Percentiles rank a stretch among this genome's conserved stretches.
Evolutionary conservation across 768 basidiomycete species (phyloP).

Genomic region (Phylloporus rhodoxanthus): DNA sequence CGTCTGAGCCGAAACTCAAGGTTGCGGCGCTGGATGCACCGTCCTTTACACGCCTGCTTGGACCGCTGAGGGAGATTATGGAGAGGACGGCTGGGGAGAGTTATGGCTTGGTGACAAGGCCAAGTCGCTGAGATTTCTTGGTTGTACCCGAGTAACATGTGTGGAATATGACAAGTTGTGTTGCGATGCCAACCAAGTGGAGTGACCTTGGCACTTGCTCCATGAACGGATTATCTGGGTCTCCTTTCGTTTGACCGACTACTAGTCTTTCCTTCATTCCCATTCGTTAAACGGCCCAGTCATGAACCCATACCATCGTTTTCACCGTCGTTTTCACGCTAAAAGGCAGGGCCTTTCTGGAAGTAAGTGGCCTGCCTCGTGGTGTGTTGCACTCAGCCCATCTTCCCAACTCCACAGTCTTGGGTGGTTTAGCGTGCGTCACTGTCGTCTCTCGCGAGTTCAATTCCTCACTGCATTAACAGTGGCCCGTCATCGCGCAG

Average conservation of each 20-base stretch:
- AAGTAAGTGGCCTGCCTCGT: conserved; percentile 18
- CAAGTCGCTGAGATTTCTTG: conserved; percentile 27
- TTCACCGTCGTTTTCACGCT: conserved; percentile 15
- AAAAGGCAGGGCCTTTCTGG: conserved; percentile 26
- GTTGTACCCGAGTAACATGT: not conserved
- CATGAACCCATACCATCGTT: conserved; percentile 18
- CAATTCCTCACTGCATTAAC: not conserved
- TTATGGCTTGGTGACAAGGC: conserved; percentile 41
- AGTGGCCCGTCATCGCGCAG: conserved; percentile 8
- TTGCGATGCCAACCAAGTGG: conserved; percentile 31
- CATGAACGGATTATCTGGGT: conserved; percentile 1
- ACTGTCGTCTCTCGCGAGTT: not conserved
- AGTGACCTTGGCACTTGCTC: conserved; percentile 6
- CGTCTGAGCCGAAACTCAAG: conserved; percentile 63
- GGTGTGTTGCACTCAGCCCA: not conserved
- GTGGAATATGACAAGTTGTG: conserved; percentile 3
- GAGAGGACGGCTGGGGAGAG: conserved; percentile 80
- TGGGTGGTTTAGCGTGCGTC: conserved; percentile 23
- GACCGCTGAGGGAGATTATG: conserved; percentile 90
- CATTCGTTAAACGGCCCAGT: conserved; percentile 12
- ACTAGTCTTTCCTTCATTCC: conserved; percentile 21
- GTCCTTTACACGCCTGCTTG: conserved; percentile 90
- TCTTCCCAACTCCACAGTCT: not conserved
- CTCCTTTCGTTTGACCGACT: conserved; percentile 5
- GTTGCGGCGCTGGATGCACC: conserved; percentile 91